phyloP scores from a whole-genome alignment of 495 filamentous ascomycete genomes.

The Lophiotrema nucula region DNA sequence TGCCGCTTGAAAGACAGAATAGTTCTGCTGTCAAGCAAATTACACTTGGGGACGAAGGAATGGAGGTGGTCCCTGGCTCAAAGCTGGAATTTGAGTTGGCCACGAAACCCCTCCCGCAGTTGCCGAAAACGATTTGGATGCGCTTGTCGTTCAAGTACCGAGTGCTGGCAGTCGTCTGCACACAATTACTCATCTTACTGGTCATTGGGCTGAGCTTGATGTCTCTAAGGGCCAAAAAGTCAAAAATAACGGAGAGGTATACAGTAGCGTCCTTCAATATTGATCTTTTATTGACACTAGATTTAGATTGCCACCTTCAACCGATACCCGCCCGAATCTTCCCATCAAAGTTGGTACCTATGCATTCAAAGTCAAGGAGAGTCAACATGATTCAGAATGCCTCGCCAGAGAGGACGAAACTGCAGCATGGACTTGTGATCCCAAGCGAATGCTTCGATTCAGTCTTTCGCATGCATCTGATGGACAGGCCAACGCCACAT shows the following conservation, averaged over 20 bases:
- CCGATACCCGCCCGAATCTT: too few relatives aligned
- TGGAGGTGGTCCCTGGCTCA: neutral
- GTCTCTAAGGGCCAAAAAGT: neutral
- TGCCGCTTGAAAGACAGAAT: conserved; percentile 16
- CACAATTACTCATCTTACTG: conserved; percentile 10
- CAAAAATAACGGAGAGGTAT: too few relatives aligned
- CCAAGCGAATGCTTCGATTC: neutral
- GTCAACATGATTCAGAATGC: conserved; percentile 16
- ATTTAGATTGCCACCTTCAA: too few relatives aligned
- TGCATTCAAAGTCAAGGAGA: neutral
- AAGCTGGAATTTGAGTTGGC: conserved; percentile 3
- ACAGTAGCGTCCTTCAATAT: too few relatives aligned
- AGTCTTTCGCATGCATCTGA: neutral
- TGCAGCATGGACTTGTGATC: conserved; percentile 16
- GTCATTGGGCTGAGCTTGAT: conserved; percentile 7
- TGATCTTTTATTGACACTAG: too few relatives aligned
- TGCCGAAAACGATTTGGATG: conserved; percentile 3
- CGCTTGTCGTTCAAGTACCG: conserved; percentile 5
- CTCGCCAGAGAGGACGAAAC: conserved; percentile 14
- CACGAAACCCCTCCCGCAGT: neutral
- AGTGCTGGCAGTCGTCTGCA: conserved; percentile 4
- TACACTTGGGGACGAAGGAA: conserved; percentile 11
- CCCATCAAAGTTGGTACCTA: conserved; percentile 9
- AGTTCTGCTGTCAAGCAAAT: conserved; percentile 3
- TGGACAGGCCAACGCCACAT: neutral